Percentiles rank a stretch among this genome's conserved stretches.
Conservation (phyloP, 345 rosid species). For the Lumnitzera littorea region DNA sequence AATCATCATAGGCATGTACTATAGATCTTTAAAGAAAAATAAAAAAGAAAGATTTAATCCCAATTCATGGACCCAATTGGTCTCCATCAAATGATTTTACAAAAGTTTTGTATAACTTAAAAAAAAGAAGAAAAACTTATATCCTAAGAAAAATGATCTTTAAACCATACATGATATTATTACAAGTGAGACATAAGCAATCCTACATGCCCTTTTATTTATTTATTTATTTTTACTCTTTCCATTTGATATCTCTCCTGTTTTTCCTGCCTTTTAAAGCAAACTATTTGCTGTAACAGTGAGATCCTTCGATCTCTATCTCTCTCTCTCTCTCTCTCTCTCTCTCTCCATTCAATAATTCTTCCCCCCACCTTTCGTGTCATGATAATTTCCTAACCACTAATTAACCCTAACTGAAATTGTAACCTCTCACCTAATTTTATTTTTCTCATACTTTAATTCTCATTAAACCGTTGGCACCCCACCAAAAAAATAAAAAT, state of each 20-base stretch:
- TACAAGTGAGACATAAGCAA: conserved; percentile 25
- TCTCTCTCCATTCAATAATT: conserved; percentile 6
- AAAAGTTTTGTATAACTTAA: neutral
- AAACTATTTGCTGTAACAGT: conserved; percentile 33
- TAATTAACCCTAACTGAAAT: conserved; percentile 10
- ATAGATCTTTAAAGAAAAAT: too few relatives aligned
- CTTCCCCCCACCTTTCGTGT: conserved; percentile 10
- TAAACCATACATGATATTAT: conserved; percentile 3
- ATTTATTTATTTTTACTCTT: conserved; percentile 6
- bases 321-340: neutral
- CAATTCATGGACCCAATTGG: too few relatives aligned
- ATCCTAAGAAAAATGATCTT: conserved; percentile 7
- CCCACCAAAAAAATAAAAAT: too few relatives aligned
- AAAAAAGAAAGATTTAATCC: too few relatives aligned
- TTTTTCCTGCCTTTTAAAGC: conserved; percentile 42
- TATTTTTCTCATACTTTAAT: conserved; percentile 8
- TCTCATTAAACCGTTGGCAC: neutral
- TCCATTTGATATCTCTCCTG: conserved; percentile 23
- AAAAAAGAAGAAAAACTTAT: neutral
- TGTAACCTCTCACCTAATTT: conserved; percentile 19
- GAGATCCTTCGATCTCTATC: neutral
- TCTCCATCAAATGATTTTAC: too few relatives aligned
- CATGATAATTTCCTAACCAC: conserved; percentile 15
- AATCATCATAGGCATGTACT: neutral
- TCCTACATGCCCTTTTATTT: conserved; percentile 10